These are phyloP conservation scores for Chlamydomonas applanata DNA, from an alignment of 139 green algal genomes.

Conservation along the genomic window DNA sequence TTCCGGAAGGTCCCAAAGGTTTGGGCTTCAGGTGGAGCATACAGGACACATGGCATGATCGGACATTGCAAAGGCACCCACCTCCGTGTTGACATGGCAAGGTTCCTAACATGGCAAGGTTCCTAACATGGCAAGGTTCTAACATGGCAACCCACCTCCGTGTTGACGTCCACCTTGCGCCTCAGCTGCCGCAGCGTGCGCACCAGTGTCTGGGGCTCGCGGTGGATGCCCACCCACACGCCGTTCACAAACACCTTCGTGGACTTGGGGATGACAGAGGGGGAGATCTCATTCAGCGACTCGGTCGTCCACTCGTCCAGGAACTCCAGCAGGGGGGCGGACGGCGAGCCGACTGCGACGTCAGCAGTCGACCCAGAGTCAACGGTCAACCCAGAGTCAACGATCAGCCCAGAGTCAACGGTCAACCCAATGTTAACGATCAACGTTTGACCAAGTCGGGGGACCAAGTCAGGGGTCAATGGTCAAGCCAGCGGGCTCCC, in stretches of 20 bases:
- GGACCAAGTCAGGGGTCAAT: no score
- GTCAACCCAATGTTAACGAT: background rate
- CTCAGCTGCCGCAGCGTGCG: slow-evolving; percentile 73
- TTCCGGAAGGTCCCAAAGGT: no score
- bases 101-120: no score
- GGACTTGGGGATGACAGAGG: slow-evolving; percentile 59
- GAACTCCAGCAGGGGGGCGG: slow-evolving; percentile 70
- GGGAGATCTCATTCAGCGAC: slow-evolving; percentile 76
- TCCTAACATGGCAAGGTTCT: no score
- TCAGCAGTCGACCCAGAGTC: no score
- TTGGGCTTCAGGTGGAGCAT: no score
- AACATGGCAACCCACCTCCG: slow-evolving; percentile 12
- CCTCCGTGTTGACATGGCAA: no score
- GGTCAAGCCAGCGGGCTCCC: no score
- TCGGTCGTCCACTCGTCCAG: slow-evolving; percentile 82
- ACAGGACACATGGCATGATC: no score
- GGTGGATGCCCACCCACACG: slow-evolving; percentile 85
- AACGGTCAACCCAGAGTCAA: background rate
- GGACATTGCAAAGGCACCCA: no score
- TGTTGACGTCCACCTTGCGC: slow-evolving; percentile 55
- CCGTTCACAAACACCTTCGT: slow-evolving; percentile 44
- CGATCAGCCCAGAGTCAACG: background rate
- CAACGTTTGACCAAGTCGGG: no score
- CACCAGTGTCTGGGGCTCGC: slow-evolving; percentile 74
- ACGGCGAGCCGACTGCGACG: slow-evolving; percentile 59